Evolutionary conservation across 2,329 filamentous ascomycete genomes (phyloP), one percentile per base, ranked within the genome.

Genomic region (Ambrosiella cleistominuta): DNA sequence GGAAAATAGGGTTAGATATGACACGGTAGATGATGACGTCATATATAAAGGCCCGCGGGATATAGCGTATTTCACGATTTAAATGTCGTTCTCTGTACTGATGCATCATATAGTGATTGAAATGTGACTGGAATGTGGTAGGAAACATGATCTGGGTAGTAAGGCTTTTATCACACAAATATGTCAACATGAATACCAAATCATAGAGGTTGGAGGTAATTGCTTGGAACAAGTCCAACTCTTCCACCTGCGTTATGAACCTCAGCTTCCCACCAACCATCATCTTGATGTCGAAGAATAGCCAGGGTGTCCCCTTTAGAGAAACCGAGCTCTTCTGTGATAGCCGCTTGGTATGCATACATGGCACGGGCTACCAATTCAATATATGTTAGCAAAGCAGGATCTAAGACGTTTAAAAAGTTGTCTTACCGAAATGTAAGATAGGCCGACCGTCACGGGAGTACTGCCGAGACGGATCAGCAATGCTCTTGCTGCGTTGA

Each of bases 231-330:
- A 66, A 85, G 73, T 61, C 81, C 81, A 60, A 76, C 68, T 54
- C 71, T 75, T 54, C 77, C 80, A 62, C 75, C 78, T 62, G 77
- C 76, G 27, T 83, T 83, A 51, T 90, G 86, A 45, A 96, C 81
- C 69, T 96, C 91, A 11, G 94, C 94, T 72, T 98, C 93, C 93
- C 94, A 98, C 93, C 93, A 98, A 17, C 93, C 93, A 67, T 98
- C 93, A 68, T 98, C 93, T 71, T 98, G 93, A 66, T 95, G 81
- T 61, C 90, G 79, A 52, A 96, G 74, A 12, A 98, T 83, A 1
- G 91, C 88, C 12, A 98, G 75, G 60, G 91, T 82, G 67, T 98
- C 94, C 53, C 90, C 90, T 73, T 98, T 98, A 52, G 77, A 76
- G 69, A 98, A 98, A 12, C 86, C 85, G 17, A 98, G 74, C 70